These are phyloP conservation scores for Dimocarpus longan DNA, from an alignment of 345 rosid species.

Conservation along the genomic window DNA sequence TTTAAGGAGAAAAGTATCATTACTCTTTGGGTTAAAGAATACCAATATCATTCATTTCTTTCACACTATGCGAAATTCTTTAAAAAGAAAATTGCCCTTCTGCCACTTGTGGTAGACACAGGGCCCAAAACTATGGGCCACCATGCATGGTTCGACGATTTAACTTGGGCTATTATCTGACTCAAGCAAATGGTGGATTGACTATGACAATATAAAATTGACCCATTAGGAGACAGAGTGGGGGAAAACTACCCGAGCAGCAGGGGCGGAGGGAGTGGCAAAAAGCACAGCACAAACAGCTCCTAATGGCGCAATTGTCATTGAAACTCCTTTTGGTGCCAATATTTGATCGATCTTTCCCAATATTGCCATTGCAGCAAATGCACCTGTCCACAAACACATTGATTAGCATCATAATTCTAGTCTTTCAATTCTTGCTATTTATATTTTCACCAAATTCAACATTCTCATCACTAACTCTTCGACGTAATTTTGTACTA, in stretches of 20 bases:
- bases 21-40: not conserved
- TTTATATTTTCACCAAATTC: not conserved
- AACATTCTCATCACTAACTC: not conserved
- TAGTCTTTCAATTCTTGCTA: not conserved
- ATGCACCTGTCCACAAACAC: conserved; percentile 62
- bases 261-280: conserved; percentile 77
- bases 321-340: conserved; percentile 69
- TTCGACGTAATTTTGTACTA: not conserved
- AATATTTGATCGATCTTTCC: conserved; percentile 85
- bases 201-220: not conserved
- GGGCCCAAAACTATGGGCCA: not conserved
- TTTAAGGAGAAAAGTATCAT: not conserved
- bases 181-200: not conserved
- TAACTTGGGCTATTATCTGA: not conserved
- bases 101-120: not conserved
- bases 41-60: not conserved
- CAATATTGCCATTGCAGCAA: conserved; percentile 89
- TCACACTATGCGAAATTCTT: not conserved
- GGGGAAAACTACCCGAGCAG: conserved; percentile 57
- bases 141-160: not conserved
- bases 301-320: conserved; percentile 88
- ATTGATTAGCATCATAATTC: not conserved
- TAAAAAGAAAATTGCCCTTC: no score
- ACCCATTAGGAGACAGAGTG: not conserved
- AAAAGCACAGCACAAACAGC: conserved; percentile 90